Percentiles rank a stretch among this genome's conserved stretches.
These are phyloP conservation scores for Stephania yunnanensis DNA, from an alignment of 164 flowering plant species.

Conservation along the genomic window DNA sequence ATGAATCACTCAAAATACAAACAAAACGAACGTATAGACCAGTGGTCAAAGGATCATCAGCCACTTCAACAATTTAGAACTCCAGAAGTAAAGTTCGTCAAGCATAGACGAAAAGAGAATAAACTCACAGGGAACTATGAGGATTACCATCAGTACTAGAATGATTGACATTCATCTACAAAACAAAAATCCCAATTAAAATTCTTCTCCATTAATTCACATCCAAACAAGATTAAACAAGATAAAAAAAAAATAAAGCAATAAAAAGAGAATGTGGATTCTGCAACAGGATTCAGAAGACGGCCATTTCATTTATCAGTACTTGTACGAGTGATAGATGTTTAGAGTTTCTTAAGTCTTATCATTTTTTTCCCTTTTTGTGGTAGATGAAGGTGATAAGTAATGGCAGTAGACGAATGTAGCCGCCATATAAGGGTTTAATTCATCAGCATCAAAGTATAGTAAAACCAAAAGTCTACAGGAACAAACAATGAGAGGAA, in stretches of 20 bases:
- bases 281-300: not conserved
- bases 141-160: conserved; percentile 5
- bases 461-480: not conserved
- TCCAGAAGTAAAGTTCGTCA: not conserved
- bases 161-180: conserved; percentile 30
- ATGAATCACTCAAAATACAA: not conserved
- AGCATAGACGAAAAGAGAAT: not conserved
- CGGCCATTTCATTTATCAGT: not conserved
- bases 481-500: not conserved
- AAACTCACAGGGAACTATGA: conserved; percentile 30
- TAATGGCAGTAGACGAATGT: not conserved
- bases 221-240: not conserved
- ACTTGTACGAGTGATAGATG: not conserved
- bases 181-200: not conserved
- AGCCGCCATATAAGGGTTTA: not conserved
- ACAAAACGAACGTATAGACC: not conserved
- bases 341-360: not conserved
- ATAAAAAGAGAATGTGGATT: not conserved
- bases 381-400: not conserved
- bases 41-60: not conserved
- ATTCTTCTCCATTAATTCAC: not conserved
- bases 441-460: not conserved
- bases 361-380: not conserved
- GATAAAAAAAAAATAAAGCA: not conserved
- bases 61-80: not conserved